phyloP scores from a whole-genome alignment of 805 yeast genomes.

The Lachancea sp. region DNA sequence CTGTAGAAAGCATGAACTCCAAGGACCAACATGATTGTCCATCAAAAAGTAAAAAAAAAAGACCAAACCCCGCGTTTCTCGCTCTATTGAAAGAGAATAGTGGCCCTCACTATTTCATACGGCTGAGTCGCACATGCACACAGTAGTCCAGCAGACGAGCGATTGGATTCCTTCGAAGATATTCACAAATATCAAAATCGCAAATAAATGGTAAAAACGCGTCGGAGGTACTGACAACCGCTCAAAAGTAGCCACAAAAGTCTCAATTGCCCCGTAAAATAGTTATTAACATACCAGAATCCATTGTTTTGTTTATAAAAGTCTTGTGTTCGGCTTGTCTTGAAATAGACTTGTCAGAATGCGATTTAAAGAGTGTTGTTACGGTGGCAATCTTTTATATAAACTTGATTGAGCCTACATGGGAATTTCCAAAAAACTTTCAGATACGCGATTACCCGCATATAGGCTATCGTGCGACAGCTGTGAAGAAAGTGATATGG shows the following conservation, averaged over 20 bases:
- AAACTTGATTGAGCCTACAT: not conserved
- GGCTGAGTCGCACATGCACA: too few relatives aligned
- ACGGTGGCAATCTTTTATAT: constrained; percentile 7
- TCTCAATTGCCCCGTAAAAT: not conserved
- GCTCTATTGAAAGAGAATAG: too few relatives aligned
- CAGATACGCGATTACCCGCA: constrained; percentile 3
- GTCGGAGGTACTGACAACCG: not conserved
- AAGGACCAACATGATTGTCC: too few relatives aligned
- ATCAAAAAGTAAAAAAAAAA: too few relatives aligned
- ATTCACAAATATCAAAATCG: too few relatives aligned
- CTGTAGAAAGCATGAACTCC: too few relatives aligned
- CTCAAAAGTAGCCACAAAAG: not conserved
- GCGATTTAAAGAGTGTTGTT: constrained; percentile 4
- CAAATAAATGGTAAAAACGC: not conserved
- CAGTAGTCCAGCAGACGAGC: too few relatives aligned
- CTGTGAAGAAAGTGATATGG: not conserved
- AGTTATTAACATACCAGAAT: constrained; percentile 32
- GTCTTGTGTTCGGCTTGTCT: constrained; percentile 10
- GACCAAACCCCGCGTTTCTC: too few relatives aligned
- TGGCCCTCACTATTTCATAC: too few relatives aligned
- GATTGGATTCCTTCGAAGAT: too few relatives aligned
- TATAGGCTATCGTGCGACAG: not conserved
- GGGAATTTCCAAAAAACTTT: constrained; percentile 1
- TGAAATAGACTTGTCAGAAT: constrained; percentile 6
- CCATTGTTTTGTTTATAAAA: constrained; percentile 23